These are phyloP conservation scores for Hypoxylon sp. DNA, from an alignment of 2,329 filamentous ascomycete species.

Conservation along the genomic window DNA sequence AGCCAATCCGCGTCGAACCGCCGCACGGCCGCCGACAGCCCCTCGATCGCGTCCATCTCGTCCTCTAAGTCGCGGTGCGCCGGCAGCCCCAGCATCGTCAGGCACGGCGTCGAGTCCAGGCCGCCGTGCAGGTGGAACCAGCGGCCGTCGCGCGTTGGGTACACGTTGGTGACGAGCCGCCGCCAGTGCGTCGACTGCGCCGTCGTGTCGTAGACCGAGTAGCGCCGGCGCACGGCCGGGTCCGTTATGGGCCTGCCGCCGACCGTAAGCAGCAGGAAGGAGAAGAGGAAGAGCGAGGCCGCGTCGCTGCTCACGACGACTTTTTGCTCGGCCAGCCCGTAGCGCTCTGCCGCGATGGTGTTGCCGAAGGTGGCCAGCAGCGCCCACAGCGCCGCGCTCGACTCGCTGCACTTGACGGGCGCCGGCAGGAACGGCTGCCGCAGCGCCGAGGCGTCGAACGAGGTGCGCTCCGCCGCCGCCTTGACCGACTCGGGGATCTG, in stretches of 20 bases:
- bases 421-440: slow-evolving; percentile 41
- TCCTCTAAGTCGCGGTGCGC: slow-evolving; percentile 36
- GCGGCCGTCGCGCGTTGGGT: slow-evolving; percentile 46
- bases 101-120: slow-evolving; percentile 42
- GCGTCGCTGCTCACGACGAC: slow-evolving; percentile 43
- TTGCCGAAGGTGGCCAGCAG: slow-evolving; percentile 44
- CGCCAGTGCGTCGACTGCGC: slow-evolving; percentile 43
- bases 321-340: slow-evolving; percentile 29
- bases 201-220: slow-evolving; percentile 37
- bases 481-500: slow-evolving; percentile 38
- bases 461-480: slow-evolving; percentile 33
- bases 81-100: slow-evolving; percentile 47
- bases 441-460: slow-evolving; percentile 39
- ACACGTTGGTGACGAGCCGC: slow-evolving; percentile 46
- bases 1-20: slow-evolving; percentile 42
- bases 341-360: slow-evolving; percentile 37
- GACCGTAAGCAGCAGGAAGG: slow-evolving; percentile 40
- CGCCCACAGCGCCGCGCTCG: slow-evolving; percentile 44
- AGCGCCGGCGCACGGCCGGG: slow-evolving; percentile 35
- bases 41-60: slow-evolving; percentile 44
- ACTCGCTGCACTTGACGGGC: slow-evolving; percentile 44
- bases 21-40: slow-evolving; percentile 37
- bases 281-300: slow-evolving; percentile 43
- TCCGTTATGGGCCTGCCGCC: slow-evolving; percentile 36
- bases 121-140: slow-evolving; percentile 50